Conservation (phyloP, 768 basidiomycete species). For the Hemileccinum impolitum region DNA sequence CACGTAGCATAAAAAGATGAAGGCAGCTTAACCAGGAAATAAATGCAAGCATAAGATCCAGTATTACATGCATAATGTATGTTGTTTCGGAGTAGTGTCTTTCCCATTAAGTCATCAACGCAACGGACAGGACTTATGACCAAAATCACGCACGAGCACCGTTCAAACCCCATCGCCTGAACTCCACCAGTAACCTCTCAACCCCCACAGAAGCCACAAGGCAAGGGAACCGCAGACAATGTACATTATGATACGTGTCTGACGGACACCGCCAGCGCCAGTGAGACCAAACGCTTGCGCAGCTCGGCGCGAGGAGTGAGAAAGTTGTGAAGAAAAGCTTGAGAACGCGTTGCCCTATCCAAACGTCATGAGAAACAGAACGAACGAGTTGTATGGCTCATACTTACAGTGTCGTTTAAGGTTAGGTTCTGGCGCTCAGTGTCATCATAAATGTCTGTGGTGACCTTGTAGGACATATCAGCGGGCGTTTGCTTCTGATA, state of each 20-base stretch:
- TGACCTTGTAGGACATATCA: conserved; percentile 49
- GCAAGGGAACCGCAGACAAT: conserved; percentile 52
- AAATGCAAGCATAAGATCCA: neutral
- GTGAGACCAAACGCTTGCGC: conserved; percentile 68
- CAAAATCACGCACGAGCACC: conserved; percentile 14
- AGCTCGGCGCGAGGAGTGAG: conserved; percentile 66
- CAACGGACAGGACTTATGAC: neutral
- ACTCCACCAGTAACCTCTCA: conserved; percentile 47
- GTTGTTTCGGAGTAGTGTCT: neutral
- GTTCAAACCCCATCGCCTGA: conserved; percentile 17
- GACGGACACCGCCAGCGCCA: conserved; percentile 60
- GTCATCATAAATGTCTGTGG: conserved; percentile 82
- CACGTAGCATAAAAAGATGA: neutral
- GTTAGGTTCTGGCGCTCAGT: conserved; percentile 79
- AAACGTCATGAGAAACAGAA: neutral
- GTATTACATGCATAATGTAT: conserved; percentile 7
- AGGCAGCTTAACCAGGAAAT: neutral
- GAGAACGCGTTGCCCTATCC: conserved; percentile 62
- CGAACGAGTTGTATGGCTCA: neutral
- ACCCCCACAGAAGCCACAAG: conserved; percentile 54
- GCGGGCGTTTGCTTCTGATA: neutral
- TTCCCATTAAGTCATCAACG: neutral
- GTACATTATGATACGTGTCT: conserved; percentile 63
- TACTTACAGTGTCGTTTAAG: conserved; percentile 70
- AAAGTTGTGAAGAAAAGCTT: conserved; percentile 58